phyloP scores from a whole-genome alignment of 805 yeast genomes.

The Yarrowia sp. region DNA sequence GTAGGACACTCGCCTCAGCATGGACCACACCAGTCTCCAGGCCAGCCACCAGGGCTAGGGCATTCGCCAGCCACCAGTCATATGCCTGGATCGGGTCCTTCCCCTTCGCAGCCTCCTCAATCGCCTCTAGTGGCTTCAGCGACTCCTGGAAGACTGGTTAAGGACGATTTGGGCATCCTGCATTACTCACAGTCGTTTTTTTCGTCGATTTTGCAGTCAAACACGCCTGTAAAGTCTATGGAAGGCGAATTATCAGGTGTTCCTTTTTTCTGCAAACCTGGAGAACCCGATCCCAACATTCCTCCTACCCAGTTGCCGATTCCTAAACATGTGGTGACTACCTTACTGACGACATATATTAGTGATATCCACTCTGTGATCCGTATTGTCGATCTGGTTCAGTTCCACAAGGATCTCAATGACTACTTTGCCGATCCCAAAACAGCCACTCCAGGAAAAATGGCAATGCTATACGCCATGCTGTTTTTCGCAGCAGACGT shows the following conservation, averaged over 20 bases:
- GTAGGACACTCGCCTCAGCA: neutral
- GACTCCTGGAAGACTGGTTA: conserved; percentile 21
- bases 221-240: conserved; percentile 32
- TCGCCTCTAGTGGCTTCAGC: neutral
- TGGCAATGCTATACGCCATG: conserved; percentile 33
- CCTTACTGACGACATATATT: conserved; percentile 12
- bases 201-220: conserved; percentile 1
- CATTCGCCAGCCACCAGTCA: neutral
- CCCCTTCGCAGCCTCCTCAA: neutral
- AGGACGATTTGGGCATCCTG: conserved; percentile 1
- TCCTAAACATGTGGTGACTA: neutral
- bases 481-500: conserved; percentile 26
- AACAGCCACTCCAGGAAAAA: neutral
- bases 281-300: neutral
- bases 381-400: conserved; percentile 15
- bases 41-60: neutral
- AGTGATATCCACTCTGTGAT: conserved; percentile 27
- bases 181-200: conserved; percentile 37
- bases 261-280: conserved; percentile 33
- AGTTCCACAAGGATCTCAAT: conserved; percentile 7
- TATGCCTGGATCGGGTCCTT: conserved; percentile 15
- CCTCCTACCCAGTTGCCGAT: neutral
- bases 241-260: conserved; percentile 15
- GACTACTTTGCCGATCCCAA: conserved; percentile 3
- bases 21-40: neutral